Evolutionary conservation across 306 rosid species (phyloP).

Genomic region (Vigna nakashimae): DNA sequence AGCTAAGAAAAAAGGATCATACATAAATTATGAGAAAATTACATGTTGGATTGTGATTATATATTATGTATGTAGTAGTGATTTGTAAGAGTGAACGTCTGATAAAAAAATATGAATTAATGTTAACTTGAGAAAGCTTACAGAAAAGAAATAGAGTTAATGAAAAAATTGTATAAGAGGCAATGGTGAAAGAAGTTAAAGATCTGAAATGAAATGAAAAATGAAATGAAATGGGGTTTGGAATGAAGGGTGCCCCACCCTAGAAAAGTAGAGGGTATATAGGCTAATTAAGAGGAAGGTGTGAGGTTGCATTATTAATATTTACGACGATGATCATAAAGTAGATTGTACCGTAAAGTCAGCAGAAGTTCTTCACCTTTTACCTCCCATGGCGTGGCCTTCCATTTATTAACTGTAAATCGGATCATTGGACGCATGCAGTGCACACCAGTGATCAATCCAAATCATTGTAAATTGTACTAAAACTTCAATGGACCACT

Average conservation of each 20-base stretch:
- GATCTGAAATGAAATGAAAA: not conserved
- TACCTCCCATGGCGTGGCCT: conserved; percentile 39
- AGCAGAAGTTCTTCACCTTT: conserved; percentile 40
- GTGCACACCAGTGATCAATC: conserved; percentile 58
- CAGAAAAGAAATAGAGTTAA: too few species aligned
- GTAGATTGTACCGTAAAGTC: conserved; percentile 52
- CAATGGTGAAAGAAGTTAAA: not conserved
- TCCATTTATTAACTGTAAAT: conserved; percentile 48
- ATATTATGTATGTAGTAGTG: too few species aligned
- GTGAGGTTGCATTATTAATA: conserved; percentile 30
- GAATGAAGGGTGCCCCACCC: conserved; percentile 47
- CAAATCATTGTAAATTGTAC: conserved; percentile 58
- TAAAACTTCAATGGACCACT: conserved; percentile 52
- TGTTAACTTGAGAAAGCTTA: too few species aligned
- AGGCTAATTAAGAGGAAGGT: conserved; percentile 48
- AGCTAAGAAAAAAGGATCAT: too few species aligned
- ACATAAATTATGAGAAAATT: not conserved
- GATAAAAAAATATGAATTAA: too few species aligned
- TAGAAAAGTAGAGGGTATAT: conserved; percentile 44
- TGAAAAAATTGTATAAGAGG: not conserved
- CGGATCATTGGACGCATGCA: conserved; percentile 62
- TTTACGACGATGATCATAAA: conserved; percentile 40
- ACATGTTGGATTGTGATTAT: not conserved
- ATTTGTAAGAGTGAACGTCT: too few species aligned
- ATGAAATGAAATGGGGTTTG: conserved; percentile 3